phyloP scores from a whole-genome alignment of 2,329 filamentous ascomycete species.

The Ophiosphaerella herpotricha region DNA sequence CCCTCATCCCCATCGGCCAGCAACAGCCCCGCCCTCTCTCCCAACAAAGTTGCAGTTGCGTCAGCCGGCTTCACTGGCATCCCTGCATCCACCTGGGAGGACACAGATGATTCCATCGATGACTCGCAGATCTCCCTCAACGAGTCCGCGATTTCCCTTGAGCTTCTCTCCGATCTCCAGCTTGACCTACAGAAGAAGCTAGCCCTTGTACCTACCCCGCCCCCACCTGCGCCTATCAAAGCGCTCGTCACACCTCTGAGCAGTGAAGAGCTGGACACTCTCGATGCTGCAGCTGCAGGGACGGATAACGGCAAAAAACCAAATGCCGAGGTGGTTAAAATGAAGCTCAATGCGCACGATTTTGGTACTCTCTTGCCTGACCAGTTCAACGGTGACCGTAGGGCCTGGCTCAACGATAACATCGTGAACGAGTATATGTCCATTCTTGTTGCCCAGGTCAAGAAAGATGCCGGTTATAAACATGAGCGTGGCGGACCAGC shows the following conservation, averaged over 20 bases:
- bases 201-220: slow-evolving; percentile 11
- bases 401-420: slow-evolving; percentile 76
- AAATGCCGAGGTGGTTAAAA: slow-evolving; percentile 11
- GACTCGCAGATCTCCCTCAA: slow-evolving; percentile 16
- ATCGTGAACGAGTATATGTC: slow-evolving; percentile 70
- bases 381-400: slow-evolving; percentile 48
- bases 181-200: slow-evolving; percentile 18
- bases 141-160: slow-evolving; percentile 22
- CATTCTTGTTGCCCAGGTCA: slow-evolving; percentile 64
- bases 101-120: slow-evolving; percentile 2
- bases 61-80: slow-evolving; percentile 16
- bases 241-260: slow-evolving; percentile 27
- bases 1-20: neutral
- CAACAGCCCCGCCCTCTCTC: neutral
- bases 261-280: slow-evolving; percentile 13
- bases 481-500: slow-evolving; percentile 60
- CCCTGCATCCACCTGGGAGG: slow-evolving; percentile 10
- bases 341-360: slow-evolving; percentile 60
- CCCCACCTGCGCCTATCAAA: slow-evolving; percentile 11
- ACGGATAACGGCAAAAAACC: slow-evolving; percentile 21
- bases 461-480: slow-evolving; percentile 58
- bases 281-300: slow-evolving; percentile 18
- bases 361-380: slow-evolving; percentile 61
- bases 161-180: slow-evolving; percentile 26
- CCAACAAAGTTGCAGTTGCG: neutral